Percentiles rank a stretch among this genome's conserved stretches.
phyloP scores from a whole-genome alignment of 78 protist species.

The Cavenderia fasciculata region DNA sequence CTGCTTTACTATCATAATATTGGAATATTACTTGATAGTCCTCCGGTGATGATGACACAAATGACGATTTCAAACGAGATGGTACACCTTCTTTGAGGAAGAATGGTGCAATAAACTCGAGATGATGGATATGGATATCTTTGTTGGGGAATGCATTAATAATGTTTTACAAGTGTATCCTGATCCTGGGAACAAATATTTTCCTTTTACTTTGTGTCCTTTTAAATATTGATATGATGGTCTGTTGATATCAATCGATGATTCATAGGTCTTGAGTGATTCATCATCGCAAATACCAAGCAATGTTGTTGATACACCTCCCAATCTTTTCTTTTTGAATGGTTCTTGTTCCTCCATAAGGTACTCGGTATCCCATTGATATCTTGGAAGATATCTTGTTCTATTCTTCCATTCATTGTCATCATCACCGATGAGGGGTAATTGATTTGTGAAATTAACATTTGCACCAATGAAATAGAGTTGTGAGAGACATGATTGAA shows the following conservation, averaged over 20 bases:
- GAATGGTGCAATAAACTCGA: constrained; percentile 47
- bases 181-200: constrained; percentile 60
- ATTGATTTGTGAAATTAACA: neutral
- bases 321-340: neutral
- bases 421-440: neutral
- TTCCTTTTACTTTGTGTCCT: constrained; percentile 66
- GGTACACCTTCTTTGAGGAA: constrained; percentile 38
- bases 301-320: constrained; percentile 24
- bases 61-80: constrained; percentile 20
- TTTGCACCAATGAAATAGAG: constrained; percentile 34
- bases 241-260: constrained; percentile 26
- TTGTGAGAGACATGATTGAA: constrained; percentile 3
- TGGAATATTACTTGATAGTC: no score
- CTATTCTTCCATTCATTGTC: neutral
- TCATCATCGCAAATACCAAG: constrained; percentile 3
- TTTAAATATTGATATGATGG: constrained; percentile 29
- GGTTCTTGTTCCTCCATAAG: constrained; percentile 13
- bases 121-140: constrained; percentile 29
- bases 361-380: constrained; percentile 19
- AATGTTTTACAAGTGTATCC: constrained; percentile 48
- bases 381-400: constrained; percentile 23
- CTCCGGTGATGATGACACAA: no score
- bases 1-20: no score
- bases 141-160: neutral
- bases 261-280: neutral